Evolutionary conservation across 1,139 yeast genomes (phyloP).

Genomic region (Diutina ranongensis): DNA sequence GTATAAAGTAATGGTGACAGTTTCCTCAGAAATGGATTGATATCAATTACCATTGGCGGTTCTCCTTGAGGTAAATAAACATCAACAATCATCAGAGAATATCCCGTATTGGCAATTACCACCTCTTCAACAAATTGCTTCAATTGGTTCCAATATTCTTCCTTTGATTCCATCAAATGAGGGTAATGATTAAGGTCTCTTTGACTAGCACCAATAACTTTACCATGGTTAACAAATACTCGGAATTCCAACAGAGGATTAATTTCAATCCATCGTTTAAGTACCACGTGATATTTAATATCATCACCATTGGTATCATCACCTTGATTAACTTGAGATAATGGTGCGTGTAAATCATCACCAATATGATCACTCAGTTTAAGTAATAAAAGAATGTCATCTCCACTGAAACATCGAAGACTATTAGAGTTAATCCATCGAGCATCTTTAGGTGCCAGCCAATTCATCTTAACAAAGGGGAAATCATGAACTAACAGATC

Average conservation of each 20-base stretch:
- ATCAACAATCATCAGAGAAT: slow-evolving; percentile 41
- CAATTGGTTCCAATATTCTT: slow-evolving; percentile 27
- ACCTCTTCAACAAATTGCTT: slow-evolving; percentile 39
- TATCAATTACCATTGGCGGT: slow-evolving; percentile 60
- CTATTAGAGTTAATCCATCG: slow-evolving; percentile 82
- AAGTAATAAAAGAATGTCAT: slow-evolving; percentile 67
- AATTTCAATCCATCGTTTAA: slow-evolving; percentile 69
- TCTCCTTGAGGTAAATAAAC: slow-evolving; percentile 70
- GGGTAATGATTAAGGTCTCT: slow-evolving; percentile 77
- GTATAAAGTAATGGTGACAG: slow-evolving; percentile 70
- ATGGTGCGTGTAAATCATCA: slow-evolving; percentile 62
- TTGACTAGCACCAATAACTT: slow-evolving; percentile 67
- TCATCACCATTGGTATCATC: slow-evolving; percentile 8
- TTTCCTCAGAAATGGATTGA: slow-evolving; percentile 72
- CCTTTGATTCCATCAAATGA: slow-evolving; percentile 43
- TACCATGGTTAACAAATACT: slow-evolving; percentile 56
- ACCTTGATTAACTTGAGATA: slow-evolving; percentile 39
- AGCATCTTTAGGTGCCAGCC: slow-evolving; percentile 96
- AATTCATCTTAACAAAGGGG: slow-evolving; percentile 56
- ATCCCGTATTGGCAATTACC: slow-evolving; percentile 7
- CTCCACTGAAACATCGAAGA: slow-evolving; percentile 54
- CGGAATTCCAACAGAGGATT: slow-evolving; percentile 90
- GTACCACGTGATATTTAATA: slow-evolving; percentile 47
- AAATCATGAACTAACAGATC: background rate
- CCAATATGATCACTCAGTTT: slow-evolving; percentile 82